Evolutionary conservation across 371 early-diverging fungal genomes (phyloP).

Genomic region (Rhizopus stolonifer): DNA sequence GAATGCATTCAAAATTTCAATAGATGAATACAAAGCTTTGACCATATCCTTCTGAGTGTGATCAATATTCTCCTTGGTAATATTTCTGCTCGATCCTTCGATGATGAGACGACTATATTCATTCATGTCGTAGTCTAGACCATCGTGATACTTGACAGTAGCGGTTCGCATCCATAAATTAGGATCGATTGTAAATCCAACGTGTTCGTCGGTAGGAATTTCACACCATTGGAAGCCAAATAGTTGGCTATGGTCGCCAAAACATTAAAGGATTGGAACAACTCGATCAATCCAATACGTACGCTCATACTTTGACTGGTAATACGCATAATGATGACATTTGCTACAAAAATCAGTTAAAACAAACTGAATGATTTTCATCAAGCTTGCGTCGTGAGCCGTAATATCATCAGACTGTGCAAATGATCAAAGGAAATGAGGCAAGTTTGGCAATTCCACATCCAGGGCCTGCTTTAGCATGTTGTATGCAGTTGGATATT

Average conservation of each 20-base stretch:
- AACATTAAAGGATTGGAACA: conserved; percentile 11
- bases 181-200: conserved; percentile 17
- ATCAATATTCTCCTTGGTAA: conserved; percentile 1
- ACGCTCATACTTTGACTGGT: conserved; percentile 13
- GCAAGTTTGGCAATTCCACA: conserved; percentile 2
- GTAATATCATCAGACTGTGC: not conserved
- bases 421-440: conserved; percentile 7
- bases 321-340: conserved; percentile 11
- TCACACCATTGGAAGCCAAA: conserved; percentile 26
- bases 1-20: conserved; percentile 18
- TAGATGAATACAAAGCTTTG: conserved; percentile 12
- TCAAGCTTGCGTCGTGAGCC: conserved; percentile 2
- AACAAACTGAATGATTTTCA: conserved; percentile 9
- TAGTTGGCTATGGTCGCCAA: conserved; percentile 23
- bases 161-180: conserved; percentile 8
- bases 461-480: conserved; percentile 10
- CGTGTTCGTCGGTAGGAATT: conserved; percentile 16
- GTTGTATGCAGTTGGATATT: conserved; percentile 1
- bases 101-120: conserved; percentile 9
- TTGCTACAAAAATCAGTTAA: conserved; percentile 16
- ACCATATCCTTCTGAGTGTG: conserved; percentile 9
- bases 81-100: conserved; percentile 14
- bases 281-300: conserved; percentile 16
- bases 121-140: conserved; percentile 10
- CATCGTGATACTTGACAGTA: conserved; percentile 15